Percentiles rank a stretch among this genome's conserved stretches.
Evolutionary conservation across 768 basidiomycete species (phyloP).

Genomic region (Mycena latifolia): DNA sequence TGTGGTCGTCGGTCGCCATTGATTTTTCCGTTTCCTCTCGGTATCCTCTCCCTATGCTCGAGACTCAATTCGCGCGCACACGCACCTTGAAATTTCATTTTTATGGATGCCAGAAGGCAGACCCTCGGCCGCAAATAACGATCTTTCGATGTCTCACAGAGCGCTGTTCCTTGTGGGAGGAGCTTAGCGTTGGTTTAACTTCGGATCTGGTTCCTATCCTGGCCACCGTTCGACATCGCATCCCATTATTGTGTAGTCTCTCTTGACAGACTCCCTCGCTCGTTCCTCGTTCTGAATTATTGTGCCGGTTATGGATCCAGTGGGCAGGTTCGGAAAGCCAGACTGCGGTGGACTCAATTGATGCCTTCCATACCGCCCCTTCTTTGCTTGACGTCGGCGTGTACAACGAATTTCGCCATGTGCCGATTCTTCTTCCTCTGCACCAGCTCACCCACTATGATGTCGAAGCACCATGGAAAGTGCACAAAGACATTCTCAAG

Average conservation of each 20-base stretch:
- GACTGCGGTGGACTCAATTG: not conserved
- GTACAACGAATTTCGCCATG: not conserved
- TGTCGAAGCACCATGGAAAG: not conserved
- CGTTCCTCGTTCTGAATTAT: too few relatives aligned
- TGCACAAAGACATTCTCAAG: not conserved
- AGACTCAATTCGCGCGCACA: not conserved
- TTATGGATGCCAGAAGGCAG: not conserved
- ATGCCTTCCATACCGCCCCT: conserved; percentile 1
- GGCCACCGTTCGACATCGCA: not conserved
- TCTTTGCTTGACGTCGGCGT: conserved; percentile 2
- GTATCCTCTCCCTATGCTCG: too few relatives aligned
- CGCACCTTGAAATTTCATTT: not conserved
- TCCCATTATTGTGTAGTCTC: conserved; percentile 1
- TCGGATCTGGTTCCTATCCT: not conserved
- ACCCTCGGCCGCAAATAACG: not conserved
- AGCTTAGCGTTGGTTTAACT: not conserved
- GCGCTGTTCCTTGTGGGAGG: not conserved
- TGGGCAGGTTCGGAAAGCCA: not conserved
- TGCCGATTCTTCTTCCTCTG: not conserved
- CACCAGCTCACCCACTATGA: conserved; percentile 13
- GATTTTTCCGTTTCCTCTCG: too few relatives aligned
- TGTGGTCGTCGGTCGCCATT: too few relatives aligned
- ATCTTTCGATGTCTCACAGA: not conserved
- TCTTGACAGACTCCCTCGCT: not conserved
- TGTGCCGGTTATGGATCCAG: conserved; percentile 6